Evolutionary conservation across 495 filamentous ascomycete genomes (phyloP).

Genomic region (Aspergillus nidulans): DNA sequence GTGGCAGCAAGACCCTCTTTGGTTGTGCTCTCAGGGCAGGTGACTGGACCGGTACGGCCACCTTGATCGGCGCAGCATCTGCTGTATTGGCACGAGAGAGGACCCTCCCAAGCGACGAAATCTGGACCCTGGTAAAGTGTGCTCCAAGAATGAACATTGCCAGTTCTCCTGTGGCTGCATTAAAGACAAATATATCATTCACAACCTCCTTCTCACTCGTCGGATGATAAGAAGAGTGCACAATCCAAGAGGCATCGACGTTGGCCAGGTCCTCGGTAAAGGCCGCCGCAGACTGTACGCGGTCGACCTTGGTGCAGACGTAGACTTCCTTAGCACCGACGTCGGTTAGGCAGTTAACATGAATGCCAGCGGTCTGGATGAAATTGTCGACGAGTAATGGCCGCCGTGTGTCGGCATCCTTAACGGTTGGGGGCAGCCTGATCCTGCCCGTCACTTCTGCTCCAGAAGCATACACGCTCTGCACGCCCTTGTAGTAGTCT

Average conservation of each 20-base stretch:
- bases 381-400: background rate
- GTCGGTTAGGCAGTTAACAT: background rate
- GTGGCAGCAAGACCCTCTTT: no score
- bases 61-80: background rate
- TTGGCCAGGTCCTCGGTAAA: background rate
- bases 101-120: background rate
- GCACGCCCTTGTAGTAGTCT: constrained; percentile 1
- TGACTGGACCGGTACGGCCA: background rate
- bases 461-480: background rate
- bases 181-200: background rate
- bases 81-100: background rate
- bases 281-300: background rate
- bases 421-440: background rate
- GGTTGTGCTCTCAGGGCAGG: background rate
- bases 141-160: background rate
- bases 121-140: background rate
- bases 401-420: background rate
- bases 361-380: background rate
- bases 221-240: background rate
- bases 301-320: background rate
- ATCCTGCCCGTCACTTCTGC: background rate
- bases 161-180: background rate
- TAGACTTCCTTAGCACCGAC: background rate
- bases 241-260: background rate
- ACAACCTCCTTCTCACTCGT: background rate